phyloP scores from a whole-genome alignment of 345 rosid species.

The Noccaea bulbosa region DNA sequence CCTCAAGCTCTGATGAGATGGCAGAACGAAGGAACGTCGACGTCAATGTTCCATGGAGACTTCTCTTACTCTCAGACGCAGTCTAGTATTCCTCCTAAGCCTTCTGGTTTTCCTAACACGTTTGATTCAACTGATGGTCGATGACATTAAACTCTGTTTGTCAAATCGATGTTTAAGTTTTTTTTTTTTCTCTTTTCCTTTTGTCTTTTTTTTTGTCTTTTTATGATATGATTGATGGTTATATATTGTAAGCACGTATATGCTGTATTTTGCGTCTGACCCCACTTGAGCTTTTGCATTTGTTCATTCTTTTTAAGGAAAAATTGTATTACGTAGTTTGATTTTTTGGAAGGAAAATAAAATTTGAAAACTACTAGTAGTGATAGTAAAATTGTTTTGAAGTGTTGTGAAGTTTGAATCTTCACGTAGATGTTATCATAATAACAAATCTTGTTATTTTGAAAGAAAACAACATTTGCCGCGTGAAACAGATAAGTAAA shows the following conservation, averaged over 20 bases:
- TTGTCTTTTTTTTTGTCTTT: not conserved
- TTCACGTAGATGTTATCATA: slow-evolving; percentile 11
- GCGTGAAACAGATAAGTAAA: slow-evolving; percentile 13
- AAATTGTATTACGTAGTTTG: slow-evolving; percentile 32
- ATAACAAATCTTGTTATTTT: not conserved
- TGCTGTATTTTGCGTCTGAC: slow-evolving; percentile 34
- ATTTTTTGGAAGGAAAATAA: not conserved
- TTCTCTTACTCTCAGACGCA: slow-evolving; percentile 62
- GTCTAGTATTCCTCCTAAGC: slow-evolving; percentile 67
- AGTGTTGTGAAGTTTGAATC: slow-evolving; percentile 8
- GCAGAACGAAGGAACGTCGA: slow-evolving; percentile 78
- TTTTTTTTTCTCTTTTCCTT: not conserved
- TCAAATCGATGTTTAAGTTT: slow-evolving; percentile 19
- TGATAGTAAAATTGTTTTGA: not conserved
- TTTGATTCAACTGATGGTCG: slow-evolving; percentile 70
- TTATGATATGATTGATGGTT: slow-evolving; percentile 29
- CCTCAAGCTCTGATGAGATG: slow-evolving; percentile 85
- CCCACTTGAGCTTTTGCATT: slow-evolving; percentile 40
- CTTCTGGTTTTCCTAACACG: slow-evolving; percentile 64
- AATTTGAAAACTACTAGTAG: not conserved
- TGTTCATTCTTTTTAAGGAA: slow-evolving; percentile 40
- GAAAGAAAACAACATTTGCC: not conserved
- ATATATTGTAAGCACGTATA: slow-evolving; percentile 32
- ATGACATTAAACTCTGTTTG: slow-evolving; percentile 41
- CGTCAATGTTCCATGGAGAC: slow-evolving; percentile 51